A percentile compares a stretch with the other conserved stretches of the same genome.
Conservation (phyloP, 2,329 filamentous ascomycete genomes). For the Sordariomycetes sp. region DNA sequence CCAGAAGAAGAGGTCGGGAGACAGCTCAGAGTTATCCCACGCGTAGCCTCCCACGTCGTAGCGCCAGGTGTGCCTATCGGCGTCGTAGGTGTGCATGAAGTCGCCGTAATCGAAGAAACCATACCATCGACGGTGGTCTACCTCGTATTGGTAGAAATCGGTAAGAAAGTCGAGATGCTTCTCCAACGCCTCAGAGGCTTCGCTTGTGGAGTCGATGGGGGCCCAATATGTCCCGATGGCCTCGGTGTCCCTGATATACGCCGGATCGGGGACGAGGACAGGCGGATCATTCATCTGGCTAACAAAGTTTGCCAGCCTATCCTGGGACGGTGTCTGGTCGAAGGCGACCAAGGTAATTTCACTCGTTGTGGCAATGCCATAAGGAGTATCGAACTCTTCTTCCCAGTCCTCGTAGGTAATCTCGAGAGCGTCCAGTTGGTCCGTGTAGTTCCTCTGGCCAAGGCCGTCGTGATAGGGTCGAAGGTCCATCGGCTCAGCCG, state of each 20-base stretch:
- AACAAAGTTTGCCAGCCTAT: slow-evolving; percentile 27
- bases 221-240: slow-evolving; percentile 44
- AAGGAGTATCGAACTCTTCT: slow-evolving; percentile 36
- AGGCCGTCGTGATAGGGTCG: slow-evolving; percentile 45
- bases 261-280: slow-evolving; percentile 30
- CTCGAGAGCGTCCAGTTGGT: slow-evolving; percentile 45
- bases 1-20: slow-evolving; percentile 50
- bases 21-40: slow-evolving; percentile 53
- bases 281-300: slow-evolving; percentile 36
- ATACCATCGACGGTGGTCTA: slow-evolving; percentile 46
- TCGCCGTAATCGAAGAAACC: slow-evolving; percentile 51
- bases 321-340: slow-evolving; percentile 33
- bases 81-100: slow-evolving; percentile 49
- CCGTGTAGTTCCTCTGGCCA: slow-evolving; percentile 37
- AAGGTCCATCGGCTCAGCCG: slow-evolving; percentile 39
- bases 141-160: slow-evolving; percentile 39
- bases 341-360: slow-evolving; percentile 41
- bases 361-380: slow-evolving; percentile 43
- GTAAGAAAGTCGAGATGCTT: slow-evolving; percentile 40
- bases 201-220: slow-evolving; percentile 17
- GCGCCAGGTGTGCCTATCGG: slow-evolving; percentile 44
- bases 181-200: slow-evolving; percentile 27
- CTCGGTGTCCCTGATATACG: slow-evolving; percentile 34
- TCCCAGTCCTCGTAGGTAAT: slow-evolving; percentile 54
- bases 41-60: slow-evolving; percentile 52